A percentile compares a stretch with the other conserved stretches of the same genome.
These are phyloP conservation scores for Xylariomycetidae sp. DNA, from an alignment of 2,329 filamentous ascomycete genomes.

Conservation along the genomic window DNA sequence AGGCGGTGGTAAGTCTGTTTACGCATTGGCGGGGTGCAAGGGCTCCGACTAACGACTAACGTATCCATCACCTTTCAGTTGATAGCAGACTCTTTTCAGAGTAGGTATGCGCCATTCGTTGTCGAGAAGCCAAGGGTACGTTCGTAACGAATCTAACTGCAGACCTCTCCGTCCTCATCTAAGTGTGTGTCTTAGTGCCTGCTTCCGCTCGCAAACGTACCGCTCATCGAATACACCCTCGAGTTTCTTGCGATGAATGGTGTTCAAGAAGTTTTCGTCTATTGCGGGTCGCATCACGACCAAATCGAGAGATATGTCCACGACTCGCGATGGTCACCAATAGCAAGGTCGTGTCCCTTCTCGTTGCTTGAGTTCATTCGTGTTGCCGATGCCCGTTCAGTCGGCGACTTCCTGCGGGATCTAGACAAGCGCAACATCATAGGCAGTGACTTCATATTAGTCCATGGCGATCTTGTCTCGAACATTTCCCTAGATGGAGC, in stretches of 20 bases:
- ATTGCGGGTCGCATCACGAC: slow-evolving; percentile 82
- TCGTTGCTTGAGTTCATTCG: slow-evolving; percentile 77
- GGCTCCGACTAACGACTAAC: not conserved
- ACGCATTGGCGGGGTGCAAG: no score
- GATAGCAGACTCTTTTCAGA: slow-evolving; percentile 91
- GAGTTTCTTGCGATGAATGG: slow-evolving; percentile 94
- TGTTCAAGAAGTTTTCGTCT: slow-evolving; percentile 90
- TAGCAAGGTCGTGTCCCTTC: slow-evolving; percentile 60
- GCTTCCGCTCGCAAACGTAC: slow-evolving; percentile 85
- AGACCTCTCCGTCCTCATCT: no score
- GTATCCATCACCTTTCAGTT: slow-evolving; percentile 46
- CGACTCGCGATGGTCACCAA: slow-evolving; percentile 66
- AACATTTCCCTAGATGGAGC: slow-evolving; percentile 81
- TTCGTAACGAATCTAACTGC: no score
- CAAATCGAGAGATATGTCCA: slow-evolving; percentile 84
- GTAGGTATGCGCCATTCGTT: slow-evolving; percentile 84
- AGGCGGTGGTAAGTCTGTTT: slow-evolving; percentile 31
- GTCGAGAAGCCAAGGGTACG: slow-evolving; percentile 80
- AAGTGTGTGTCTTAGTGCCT: no score
- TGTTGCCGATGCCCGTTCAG: slow-evolving; percentile 74
- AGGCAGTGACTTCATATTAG: slow-evolving; percentile 83
- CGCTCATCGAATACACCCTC: slow-evolving; percentile 94
- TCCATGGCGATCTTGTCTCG: slow-evolving; percentile 88
- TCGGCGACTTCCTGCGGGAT: slow-evolving; percentile 92
- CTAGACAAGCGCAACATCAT: slow-evolving; percentile 83